Evolutionary conservation across 768 basidiomycete genomes (phyloP), one percentile per base, ranked within the genome.

Genomic region (Trametes maxima): DNA sequence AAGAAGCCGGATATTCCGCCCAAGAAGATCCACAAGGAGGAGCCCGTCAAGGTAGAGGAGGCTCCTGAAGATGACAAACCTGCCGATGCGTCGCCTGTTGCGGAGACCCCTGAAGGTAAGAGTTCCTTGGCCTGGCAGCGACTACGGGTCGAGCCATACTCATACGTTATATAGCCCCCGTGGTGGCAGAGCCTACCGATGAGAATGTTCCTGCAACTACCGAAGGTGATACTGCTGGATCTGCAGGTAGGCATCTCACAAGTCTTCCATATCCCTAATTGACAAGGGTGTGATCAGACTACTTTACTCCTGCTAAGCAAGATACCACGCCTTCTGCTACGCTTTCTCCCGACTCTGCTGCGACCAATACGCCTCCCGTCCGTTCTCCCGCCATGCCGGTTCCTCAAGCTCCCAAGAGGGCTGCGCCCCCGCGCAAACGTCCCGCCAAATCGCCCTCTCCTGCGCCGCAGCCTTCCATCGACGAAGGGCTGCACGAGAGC

Each of bases 391-490:
- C 77, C 0, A 92, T 94, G 86, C 90, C 91, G 21, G 78, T 90
- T 4, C 90, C 91, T 14, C 81, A 83, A 14, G 86, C 78, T 17
- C 91, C 92, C 44, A 85, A 88, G 45, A 83, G 92, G 5, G 81
- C 89, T 24, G 91, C 80, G 3, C 90, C 89, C 49, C 92, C 92
- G 10, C 79, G 91, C 43, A 86, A 80, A 74, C 89, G 89, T 68
- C 69, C 79, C 5, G 76, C 76, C 48, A 88, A 84, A 71, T 80
- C 83, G 0, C 75, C 78, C n/a, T 73, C 80, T 12, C 74, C 80
- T 8, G 64, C 69, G 5, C 64, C 59, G 33, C 43, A 19, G 64
- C 62, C 57, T 7, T 56, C 44, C 16, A 33, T 72, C 40, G 62
- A 46, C 4, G 57, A 57, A n/a, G 50, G 43, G 14, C 16, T 58